Percentiles rank a stretch among this genome's conserved stretches.
Conservation (phyloP, 2,329 filamentous ascomycete species). For the Aspergillus arachidicola region DNA sequence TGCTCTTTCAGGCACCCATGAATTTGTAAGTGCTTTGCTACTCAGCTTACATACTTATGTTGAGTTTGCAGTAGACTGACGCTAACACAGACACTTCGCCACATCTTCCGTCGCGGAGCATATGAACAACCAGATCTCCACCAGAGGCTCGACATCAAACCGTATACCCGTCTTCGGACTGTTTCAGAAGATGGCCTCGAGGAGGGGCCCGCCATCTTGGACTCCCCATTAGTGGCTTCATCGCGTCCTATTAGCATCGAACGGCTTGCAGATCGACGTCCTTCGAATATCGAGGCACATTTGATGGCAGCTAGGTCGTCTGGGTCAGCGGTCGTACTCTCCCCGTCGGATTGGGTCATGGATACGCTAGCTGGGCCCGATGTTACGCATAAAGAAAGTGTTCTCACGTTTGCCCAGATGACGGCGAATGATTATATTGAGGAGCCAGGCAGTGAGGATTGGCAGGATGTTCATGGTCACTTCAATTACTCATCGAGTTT, state of each 20-base stretch:
- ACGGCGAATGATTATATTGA: conserved; percentile 86
- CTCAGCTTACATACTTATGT: neutral
- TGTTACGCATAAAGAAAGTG: conserved; percentile 79
- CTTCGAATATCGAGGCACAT: conserved; percentile 75
- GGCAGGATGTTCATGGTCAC: conserved; percentile 75
- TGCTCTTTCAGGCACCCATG: conserved; percentile 28
- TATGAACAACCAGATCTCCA: conserved; percentile 77
- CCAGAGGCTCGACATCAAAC: conserved; percentile 70
- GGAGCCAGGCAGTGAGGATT: conserved; percentile 70
- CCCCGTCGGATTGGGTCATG: conserved; percentile 76
- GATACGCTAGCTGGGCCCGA: conserved; percentile 80
- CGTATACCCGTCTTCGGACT: conserved; percentile 57
- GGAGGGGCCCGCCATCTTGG: conserved; percentile 47
- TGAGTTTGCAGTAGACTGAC: neutral
- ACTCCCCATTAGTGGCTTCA: conserved; percentile 60
- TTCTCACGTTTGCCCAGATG: conserved; percentile 84
- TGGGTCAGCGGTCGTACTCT: conserved; percentile 68
- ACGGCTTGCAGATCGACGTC: conserved; percentile 76
- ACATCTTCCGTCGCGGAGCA: conserved; percentile 91
- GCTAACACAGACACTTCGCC: conserved; percentile 61
- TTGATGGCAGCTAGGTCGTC: conserved; percentile 71
- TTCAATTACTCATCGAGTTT: conserved; percentile 90
- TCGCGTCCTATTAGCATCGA: conserved; percentile 73
- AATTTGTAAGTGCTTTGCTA: conserved; percentile 36
- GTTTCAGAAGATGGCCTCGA: conserved; percentile 44